A percentile compares a stretch with the other conserved stretches of the same genome.
Conservation (phyloP, 1,139 yeast genomes). For the Blastobotrys ciferrii region DNA sequence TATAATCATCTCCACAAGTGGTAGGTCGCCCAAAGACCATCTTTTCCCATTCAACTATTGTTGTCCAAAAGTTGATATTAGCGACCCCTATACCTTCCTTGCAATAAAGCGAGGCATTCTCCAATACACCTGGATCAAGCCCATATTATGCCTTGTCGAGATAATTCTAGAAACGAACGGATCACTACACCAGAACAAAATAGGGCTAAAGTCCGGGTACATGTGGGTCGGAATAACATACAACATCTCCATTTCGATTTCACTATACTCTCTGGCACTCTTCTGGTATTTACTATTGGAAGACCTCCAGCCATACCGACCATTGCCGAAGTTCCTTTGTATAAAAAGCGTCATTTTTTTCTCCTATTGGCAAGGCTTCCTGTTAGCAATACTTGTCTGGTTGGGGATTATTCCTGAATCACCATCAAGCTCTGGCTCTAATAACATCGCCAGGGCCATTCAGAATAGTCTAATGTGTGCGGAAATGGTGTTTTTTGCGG, state of each 20-base stretch:
- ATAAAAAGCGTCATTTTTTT: constrained; percentile 93
- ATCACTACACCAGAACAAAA: constrained; percentile 45
- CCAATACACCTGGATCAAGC: constrained; percentile 95
- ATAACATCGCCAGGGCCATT: constrained; percentile 48
- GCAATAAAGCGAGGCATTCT: constrained; percentile 78
- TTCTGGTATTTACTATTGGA: constrained; percentile 86
- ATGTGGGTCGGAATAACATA: constrained; percentile 70
- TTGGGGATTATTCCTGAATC: constrained; percentile 48
- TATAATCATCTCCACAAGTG: constrained; percentile 70
- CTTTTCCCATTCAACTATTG: constrained; percentile 56
- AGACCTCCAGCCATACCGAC: constrained; percentile 77
- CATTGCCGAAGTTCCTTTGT: constrained; percentile 89
- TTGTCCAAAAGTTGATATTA: constrained; percentile 66
- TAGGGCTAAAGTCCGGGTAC: constrained; percentile 51
- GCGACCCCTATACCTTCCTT: constrained; percentile 80
- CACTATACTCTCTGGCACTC: constrained; percentile 80
- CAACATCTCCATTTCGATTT: constrained; percentile 75
- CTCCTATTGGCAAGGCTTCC: constrained; percentile 92
- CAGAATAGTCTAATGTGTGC: constrained; percentile 81
- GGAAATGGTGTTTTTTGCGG: constrained; percentile 82
- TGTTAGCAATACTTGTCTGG: constrained; percentile 59
- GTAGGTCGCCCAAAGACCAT: constrained; percentile 69
- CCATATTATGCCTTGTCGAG: constrained; percentile 62
- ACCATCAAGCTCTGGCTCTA: constrained; percentile 27
- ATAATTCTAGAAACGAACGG: constrained; percentile 53